These are phyloP conservation scores for Dictyostelium citrinum DNA, from an alignment of 78 protist species.

Conservation along the genomic window DNA sequence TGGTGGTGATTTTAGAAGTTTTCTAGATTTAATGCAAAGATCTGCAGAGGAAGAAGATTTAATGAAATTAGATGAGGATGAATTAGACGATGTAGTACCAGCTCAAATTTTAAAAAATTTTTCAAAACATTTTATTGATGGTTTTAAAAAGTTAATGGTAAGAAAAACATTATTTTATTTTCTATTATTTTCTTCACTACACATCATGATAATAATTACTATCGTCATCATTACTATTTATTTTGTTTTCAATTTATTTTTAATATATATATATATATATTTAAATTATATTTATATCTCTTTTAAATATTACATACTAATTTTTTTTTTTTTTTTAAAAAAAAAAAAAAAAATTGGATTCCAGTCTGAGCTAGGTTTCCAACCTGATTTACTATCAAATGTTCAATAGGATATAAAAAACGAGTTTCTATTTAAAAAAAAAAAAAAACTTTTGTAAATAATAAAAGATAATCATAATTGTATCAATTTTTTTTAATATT, in stretches of 20 bases:
- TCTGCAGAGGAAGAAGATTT: constrained; percentile 70
- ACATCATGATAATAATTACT: no score
- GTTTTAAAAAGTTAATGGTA: constrained; percentile 79
- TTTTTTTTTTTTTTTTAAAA: no score
- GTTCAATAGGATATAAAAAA: not conserved
- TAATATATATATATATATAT: no score
- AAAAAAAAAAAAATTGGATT: no score
- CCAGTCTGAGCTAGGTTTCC: constrained; percentile 50
- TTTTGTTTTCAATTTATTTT: no score
- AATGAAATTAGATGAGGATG: constrained; percentile 78
- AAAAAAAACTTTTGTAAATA: not conserved
- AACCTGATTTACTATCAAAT: constrained; percentile 14
- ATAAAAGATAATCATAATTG: not conserved
- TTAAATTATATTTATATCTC: not conserved
- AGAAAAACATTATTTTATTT: no score
- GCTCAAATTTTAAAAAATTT: constrained; percentile 42
- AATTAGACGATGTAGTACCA: constrained; percentile 76
- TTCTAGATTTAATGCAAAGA: constrained; percentile 80
- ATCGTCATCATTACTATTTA: no score
- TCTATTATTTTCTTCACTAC: no score
- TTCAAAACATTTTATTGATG: constrained; percentile 77
- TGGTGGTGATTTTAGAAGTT: constrained; percentile 76
- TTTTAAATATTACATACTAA: no score
- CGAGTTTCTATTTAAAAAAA: not conserved
- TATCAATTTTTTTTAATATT: not conserved